Evolutionary conservation across 2,329 filamentous ascomycete genomes (phyloP).

Genomic region (Fusarium coicis): DNA sequence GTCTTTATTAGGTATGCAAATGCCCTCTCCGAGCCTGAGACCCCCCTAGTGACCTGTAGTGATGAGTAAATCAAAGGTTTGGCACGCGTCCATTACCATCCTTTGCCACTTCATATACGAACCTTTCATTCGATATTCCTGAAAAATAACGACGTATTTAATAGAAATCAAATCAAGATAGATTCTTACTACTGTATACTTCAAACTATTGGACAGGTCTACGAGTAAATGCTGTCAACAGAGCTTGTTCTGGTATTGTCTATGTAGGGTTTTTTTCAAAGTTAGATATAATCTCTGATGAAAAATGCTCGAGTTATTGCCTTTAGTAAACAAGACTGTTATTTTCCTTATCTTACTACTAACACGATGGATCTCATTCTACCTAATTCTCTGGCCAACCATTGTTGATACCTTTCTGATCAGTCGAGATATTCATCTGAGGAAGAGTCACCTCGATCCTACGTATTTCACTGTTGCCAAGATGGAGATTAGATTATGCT

Average conservation of each 20-base stretch:
- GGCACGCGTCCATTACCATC: too few relatives aligned
- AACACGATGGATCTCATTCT: too few relatives aligned
- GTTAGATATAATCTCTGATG: not conserved
- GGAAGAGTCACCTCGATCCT: not conserved
- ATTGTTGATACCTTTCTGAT: not conserved
- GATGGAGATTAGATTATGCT: not conserved
- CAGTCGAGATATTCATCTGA: conserved; percentile 1
- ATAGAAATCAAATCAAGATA: not conserved
- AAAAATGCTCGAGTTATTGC: not conserved
- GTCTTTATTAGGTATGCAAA: not conserved
- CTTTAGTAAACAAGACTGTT: not conserved
- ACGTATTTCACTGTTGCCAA: not conserved
- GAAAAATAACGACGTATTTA: not conserved
- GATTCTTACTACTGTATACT: not conserved
- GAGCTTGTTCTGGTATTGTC: not conserved
- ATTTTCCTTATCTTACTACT: too few relatives aligned
- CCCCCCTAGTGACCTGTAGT: not conserved
- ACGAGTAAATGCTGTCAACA: not conserved
- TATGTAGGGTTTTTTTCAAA: not conserved
- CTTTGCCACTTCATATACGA: not conserved
- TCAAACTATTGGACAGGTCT: not conserved
- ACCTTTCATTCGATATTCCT: not conserved
- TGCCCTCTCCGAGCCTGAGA: not conserved
- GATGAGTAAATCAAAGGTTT: not conserved
- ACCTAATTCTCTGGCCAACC: too few relatives aligned